Conservation (phyloP, 345 rosid species). For the Luvunga scandens region DNA sequence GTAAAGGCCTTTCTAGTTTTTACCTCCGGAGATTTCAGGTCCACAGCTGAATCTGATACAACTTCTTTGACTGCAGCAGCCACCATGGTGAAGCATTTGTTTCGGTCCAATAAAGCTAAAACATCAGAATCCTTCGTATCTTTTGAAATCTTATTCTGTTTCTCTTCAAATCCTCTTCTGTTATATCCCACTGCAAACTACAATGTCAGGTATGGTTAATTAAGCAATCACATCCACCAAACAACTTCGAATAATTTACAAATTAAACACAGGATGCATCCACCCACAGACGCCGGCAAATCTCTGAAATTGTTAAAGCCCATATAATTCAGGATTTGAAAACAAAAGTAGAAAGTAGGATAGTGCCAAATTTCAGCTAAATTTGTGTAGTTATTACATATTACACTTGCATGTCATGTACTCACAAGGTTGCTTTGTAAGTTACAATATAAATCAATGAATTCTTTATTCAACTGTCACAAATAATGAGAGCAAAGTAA, state of each 20-base stretch:
- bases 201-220: neutral
- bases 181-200: conserved; percentile 92
- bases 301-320: neutral
- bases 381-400: neutral
- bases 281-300: neutral
- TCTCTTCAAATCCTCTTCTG: conserved; percentile 82
- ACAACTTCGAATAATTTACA: conserved; percentile 1
- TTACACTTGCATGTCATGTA: neutral
- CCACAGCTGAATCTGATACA: conserved; percentile 73
- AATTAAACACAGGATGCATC: neutral
- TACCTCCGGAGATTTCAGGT: conserved; percentile 90
- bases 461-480: neutral
- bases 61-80: conserved; percentile 82
- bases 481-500: neutral
- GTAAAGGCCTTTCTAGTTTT: neutral
- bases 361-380: neutral
- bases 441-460: neutral
- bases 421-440: neutral
- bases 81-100: conserved; percentile 70
- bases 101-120: conserved; percentile 62
- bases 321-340: neutral
- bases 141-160: conserved; percentile 37
- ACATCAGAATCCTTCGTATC: conserved; percentile 35
- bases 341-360: neutral
- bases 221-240: neutral